These are phyloP conservation scores for Ganoderma multipileum DNA, from an alignment of 1,284 basidiomycete genomes.

Conservation along the genomic window DNA sequence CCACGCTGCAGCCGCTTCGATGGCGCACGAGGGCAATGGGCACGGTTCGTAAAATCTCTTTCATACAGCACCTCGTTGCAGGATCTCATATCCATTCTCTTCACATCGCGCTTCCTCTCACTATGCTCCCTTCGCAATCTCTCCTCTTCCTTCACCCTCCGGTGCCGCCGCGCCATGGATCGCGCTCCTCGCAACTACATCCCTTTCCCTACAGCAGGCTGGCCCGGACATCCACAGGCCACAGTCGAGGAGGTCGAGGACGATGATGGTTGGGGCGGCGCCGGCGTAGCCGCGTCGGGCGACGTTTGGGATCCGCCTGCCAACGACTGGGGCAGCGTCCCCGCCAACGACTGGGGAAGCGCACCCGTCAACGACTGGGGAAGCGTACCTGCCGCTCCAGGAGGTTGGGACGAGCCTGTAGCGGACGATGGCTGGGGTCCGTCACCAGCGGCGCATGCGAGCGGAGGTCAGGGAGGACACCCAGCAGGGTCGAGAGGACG, in stretches of 20 bases:
- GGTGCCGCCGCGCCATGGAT: conserved; percentile 26
- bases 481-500: conserved; percentile 10
- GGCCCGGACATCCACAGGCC: conserved; percentile 26
- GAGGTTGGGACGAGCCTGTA: conserved; percentile 12
- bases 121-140: not conserved
- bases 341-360: conserved; percentile 1
- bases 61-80: conserved; percentile 13
- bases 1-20: conserved; percentile 22
- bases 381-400: conserved; percentile 11
- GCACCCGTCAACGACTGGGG: conserved; percentile 15
- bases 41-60: conserved; percentile 24
- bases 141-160: conserved; percentile 9
- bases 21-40: conserved; percentile 17
- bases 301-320: conserved; percentile 20
- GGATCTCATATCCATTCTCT: conserved; percentile 8
- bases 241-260: conserved; percentile 21
- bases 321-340: not conserved
- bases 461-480: conserved; percentile 9
- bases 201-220: conserved; percentile 28
- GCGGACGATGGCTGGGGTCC: conserved; percentile 12
- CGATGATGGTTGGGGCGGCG: conserved; percentile 23
- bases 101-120: conserved; percentile 7
- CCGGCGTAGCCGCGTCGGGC: conserved; percentile 11
- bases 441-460: conserved; percentile 5
- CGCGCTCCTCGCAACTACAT: conserved; percentile 26